Percentiles rank a stretch among this genome's conserved stretches.
These are phyloP conservation scores for Xylaria nigripes DNA, from an alignment of 495 filamentous ascomycete genomes.

Conservation along the genomic window DNA sequence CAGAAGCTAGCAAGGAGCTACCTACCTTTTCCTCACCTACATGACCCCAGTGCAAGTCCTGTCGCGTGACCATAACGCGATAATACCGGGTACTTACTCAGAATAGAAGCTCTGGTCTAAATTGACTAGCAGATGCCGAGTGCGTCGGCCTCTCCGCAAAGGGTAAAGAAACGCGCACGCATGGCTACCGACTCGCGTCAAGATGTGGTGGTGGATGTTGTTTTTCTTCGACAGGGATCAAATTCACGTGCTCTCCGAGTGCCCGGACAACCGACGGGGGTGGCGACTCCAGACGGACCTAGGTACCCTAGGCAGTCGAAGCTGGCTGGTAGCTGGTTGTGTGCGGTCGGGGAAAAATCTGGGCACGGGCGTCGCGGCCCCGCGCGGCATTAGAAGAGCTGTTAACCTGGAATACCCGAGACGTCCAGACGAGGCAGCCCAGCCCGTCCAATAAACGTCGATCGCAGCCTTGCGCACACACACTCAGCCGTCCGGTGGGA, in stretches of 20 bases:
- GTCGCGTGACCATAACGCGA: neutral
- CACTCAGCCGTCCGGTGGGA: neutral
- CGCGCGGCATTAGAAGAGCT: neutral
- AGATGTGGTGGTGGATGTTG: too few species aligned
- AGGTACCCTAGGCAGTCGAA: too few species aligned
- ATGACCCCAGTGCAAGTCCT: neutral
- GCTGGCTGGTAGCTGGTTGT: neutral
- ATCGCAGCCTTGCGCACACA: neutral
- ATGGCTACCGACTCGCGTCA: too few species aligned
- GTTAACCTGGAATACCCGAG: conserved; percentile 1
- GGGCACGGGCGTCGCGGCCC: conserved; percentile 2
- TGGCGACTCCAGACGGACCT: conserved; percentile 2
- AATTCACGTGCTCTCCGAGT: too few species aligned
- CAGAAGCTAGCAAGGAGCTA: neutral
- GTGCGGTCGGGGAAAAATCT: neutral
- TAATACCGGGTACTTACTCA: neutral
- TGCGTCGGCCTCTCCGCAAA: neutral
- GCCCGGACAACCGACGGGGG: too few species aligned
- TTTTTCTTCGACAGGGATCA: too few species aligned
- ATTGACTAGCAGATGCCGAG: neutral
- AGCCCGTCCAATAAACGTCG: neutral
- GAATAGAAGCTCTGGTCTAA: neutral
- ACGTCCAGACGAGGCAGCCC: conserved; percentile 1
- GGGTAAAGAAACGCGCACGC: neutral
- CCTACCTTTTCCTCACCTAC: neutral